Base-by-base conservation (phyloP, 352 stramenopile genomes). In the Phytophthora cryptogea region DNA sequence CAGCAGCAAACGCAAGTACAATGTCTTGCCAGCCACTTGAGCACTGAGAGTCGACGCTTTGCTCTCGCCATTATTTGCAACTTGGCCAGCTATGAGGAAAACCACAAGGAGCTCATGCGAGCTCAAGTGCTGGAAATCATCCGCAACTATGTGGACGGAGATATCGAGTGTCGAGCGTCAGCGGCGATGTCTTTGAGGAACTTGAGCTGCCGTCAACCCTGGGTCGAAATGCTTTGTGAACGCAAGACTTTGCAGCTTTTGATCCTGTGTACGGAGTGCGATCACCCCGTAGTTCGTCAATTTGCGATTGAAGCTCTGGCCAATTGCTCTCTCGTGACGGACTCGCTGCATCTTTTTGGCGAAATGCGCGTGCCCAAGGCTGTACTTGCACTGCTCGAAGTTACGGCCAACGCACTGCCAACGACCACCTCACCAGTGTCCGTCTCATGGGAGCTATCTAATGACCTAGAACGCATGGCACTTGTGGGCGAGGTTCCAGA, bases 61-160 rank as follows among this genome's bases (percentile, higher is more conserved):
- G 83, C 80, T 0, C 75, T 92, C 36, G 80, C 73, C 20, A 89
- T 92, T 37, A 75, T 92, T 27, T 92, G 82, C 54, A 94, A 94
- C 45, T 58, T 94, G 41, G 77, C 80, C 3, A 86, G 76, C 35
- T 88, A 83, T 55, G 80, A 90, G 14, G 70, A 76, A 45, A 94
- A 94, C 64, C 85, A 92, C 68, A 76, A 89, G 44, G 83, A 94
- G 40, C 79, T 94, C 36, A 92, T 94, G 63, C 74, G 85, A 31
- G 69, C 79, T 0, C 83, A 92, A 51, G 80, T 92, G 26, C 70
- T 70, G 13, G 79, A 90, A 13, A 65, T 89, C 5, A 84, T 94
- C 33, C 72, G 76, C 20, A 88, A 81, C 26, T 90, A 90, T 54
- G 76, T 87, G 27, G 83, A 92, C 44, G 55, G 68, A 13, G 85